These are phyloP conservation scores for Cladosporium sphaerospermum DNA, from an alignment of 2,329 filamentous ascomycete species.

Conservation along the genomic window DNA sequence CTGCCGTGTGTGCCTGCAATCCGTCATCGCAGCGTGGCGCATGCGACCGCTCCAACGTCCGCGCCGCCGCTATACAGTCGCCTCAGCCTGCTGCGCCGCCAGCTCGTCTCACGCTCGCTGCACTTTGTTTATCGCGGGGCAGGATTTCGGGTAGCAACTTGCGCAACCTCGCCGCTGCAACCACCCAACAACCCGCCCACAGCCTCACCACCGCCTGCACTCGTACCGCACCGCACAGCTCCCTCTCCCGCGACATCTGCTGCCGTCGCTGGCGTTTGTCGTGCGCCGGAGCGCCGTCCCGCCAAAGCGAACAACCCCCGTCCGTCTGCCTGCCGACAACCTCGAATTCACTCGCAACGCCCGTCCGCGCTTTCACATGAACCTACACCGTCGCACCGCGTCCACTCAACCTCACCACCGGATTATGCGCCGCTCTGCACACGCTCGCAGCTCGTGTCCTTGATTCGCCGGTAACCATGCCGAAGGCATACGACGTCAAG, in stretches of 20 bases:
- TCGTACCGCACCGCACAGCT: neutral
- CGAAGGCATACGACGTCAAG: conserved; percentile 44
- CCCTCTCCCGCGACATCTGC: neutral
- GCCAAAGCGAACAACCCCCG: neutral
- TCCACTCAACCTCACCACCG: neutral
- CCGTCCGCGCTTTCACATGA: conserved; percentile 5
- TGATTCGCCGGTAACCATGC: conserved; percentile 46
- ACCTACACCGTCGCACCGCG: neutral
- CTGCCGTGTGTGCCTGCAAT: too few species aligned
- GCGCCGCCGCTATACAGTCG: neutral
- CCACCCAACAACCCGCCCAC: neutral
- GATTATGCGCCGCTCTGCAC: conserved; percentile 7
- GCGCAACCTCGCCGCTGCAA: neutral
- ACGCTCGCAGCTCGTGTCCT: neutral
- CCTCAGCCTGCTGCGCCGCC: neutral
- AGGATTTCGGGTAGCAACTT: neutral
- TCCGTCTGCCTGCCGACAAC: too few species aligned
- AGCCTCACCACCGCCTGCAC: neutral
- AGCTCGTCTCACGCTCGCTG: neutral
- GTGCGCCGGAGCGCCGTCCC: neutral
- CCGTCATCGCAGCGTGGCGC: too few species aligned
- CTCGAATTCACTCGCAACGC: neutral
- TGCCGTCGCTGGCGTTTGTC: neutral
- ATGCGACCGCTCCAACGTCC: too few species aligned
- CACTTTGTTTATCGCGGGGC: neutral